phyloP scores from a whole-genome alignment of 495 filamentous ascomycete species.

The Bathelium albidoporum region DNA sequence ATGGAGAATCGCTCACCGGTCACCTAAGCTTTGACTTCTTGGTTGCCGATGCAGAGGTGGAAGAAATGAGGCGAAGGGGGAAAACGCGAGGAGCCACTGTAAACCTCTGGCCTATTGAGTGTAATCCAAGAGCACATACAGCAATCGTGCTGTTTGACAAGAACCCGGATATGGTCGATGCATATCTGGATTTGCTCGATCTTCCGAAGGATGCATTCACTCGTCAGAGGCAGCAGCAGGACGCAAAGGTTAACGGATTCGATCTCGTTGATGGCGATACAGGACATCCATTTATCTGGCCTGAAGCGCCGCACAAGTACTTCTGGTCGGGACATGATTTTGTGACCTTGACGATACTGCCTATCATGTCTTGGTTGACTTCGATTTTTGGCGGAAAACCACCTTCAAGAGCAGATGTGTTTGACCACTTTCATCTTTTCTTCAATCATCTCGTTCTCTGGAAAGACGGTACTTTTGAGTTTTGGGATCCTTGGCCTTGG shows the following conservation, averaged over 20 bases:
- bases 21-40: slow-evolving; percentile 61
- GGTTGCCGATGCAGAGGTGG: slow-evolving; percentile 38
- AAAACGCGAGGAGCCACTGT: slow-evolving; percentile 21
- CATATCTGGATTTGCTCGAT: slow-evolving; percentile 20
- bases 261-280: slow-evolving; percentile 11
- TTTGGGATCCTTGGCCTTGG: slow-evolving; percentile 51
- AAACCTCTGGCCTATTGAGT: slow-evolving; percentile 48
- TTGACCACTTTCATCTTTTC: slow-evolving; percentile 23
- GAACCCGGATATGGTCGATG: slow-evolving; percentile 20
- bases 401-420: neutral
- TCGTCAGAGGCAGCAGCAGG: neutral
- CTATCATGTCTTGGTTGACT: slow-evolving; percentile 27
- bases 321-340: slow-evolving; percentile 55
- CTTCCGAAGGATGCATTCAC: neutral
- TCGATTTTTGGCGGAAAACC: neutral
- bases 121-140: slow-evolving; percentile 53
- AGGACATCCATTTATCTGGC: slow-evolving; percentile 18
- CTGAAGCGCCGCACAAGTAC: slow-evolving; percentile 27
- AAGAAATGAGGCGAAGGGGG: slow-evolving; percentile 19
- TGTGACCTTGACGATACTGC: slow-evolving; percentile 38
- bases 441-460: slow-evolving; percentile 40
- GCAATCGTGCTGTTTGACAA: slow-evolving; percentile 43
- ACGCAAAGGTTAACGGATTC: slow-evolving; percentile 9
- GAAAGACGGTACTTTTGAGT: slow-evolving; percentile 50
- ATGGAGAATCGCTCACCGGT: slow-evolving; percentile 47